Percentiles rank a stretch among this genome's conserved stretches.
These are phyloP conservation scores for Euphorbia celastroides DNA, from an alignment of 441 rosid species.

Conservation along the genomic window DNA sequence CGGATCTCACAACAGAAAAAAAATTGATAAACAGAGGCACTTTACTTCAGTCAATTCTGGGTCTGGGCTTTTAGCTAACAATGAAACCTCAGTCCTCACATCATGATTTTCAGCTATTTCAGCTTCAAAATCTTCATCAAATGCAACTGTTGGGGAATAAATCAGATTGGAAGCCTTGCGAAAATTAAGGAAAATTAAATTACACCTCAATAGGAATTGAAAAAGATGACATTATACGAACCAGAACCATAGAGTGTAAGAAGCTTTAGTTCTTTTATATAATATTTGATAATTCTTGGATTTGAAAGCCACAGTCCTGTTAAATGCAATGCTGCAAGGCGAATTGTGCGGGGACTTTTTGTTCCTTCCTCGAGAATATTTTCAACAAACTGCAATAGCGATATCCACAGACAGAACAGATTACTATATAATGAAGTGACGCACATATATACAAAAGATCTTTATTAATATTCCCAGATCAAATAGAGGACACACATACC, in stretches of 20 bases:
- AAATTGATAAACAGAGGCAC: conserved; percentile 12
- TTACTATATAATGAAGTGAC: neutral
- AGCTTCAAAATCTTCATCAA: conserved; percentile 99
- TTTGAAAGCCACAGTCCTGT: conserved; percentile 83
- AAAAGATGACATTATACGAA: conserved; percentile 27
- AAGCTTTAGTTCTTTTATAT: conserved; percentile 76
- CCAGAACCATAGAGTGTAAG: conserved; percentile 96
- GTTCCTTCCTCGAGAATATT: conserved; percentile 84
- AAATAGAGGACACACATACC: conserved; percentile 38
- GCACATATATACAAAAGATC: neutral
- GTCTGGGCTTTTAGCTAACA: conserved; percentile 61
- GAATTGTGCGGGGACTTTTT: conserved; percentile 94
- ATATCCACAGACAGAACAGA: conserved; percentile 18
- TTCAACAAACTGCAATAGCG: conserved; percentile 62
- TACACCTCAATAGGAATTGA: neutral
- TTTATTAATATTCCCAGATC: neutral
- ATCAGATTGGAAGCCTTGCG: too few relatives aligned
- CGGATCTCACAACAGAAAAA: conserved; percentile 5
- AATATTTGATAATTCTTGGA: conserved; percentile 69
- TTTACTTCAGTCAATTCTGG: conserved; percentile 89
- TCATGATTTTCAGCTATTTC: conserved; percentile 78
- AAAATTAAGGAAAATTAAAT: conserved; percentile 15
- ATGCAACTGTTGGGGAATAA: conserved; percentile 68
- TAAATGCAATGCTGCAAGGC: conserved; percentile 88
- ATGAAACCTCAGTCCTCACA: conserved; percentile 78